Evolutionary conservation across 2,329 filamentous ascomycete species (phyloP).

Genomic region (Ophiostoma sp.): DNA sequence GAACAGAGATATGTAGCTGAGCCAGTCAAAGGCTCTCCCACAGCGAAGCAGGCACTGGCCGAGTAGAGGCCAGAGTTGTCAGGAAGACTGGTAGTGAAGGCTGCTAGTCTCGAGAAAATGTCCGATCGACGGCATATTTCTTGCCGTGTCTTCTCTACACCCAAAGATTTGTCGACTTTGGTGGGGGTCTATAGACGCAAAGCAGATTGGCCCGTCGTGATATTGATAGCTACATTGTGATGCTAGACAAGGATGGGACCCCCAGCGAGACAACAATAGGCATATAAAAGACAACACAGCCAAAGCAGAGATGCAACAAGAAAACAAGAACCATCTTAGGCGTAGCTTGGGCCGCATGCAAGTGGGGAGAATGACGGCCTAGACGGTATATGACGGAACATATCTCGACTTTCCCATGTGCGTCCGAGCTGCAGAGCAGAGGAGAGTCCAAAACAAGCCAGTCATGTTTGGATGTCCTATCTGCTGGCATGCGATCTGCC

Average conservation of each 20-base stretch:
- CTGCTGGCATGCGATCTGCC: neutral
- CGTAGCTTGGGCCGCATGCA: neutral
- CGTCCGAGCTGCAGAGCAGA: neutral
- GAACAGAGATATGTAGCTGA: no score
- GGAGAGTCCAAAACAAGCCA: neutral
- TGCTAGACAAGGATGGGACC: neutral
- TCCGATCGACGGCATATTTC: no score
- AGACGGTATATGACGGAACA: neutral
- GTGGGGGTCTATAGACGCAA: neutral
- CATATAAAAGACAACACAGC: no score
- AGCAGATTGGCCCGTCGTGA: neutral
- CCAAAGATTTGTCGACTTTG: neutral
- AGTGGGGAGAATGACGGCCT: neutral
- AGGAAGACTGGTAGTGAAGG: no score
- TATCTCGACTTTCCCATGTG: neutral
- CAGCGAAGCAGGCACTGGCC: no score
- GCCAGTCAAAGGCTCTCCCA: no score
- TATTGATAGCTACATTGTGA: neutral
- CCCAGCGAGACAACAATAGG: neutral
- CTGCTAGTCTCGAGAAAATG: neutral
- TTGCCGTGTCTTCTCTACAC: neutral
- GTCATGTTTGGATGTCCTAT: neutral
- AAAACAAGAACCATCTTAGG: neutral
- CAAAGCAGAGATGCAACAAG: no score
- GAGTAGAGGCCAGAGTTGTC: no score